phyloP scores from a whole-genome alignment of 2,329 filamentous ascomycete genomes.

The Fusarium verrucosum region DNA sequence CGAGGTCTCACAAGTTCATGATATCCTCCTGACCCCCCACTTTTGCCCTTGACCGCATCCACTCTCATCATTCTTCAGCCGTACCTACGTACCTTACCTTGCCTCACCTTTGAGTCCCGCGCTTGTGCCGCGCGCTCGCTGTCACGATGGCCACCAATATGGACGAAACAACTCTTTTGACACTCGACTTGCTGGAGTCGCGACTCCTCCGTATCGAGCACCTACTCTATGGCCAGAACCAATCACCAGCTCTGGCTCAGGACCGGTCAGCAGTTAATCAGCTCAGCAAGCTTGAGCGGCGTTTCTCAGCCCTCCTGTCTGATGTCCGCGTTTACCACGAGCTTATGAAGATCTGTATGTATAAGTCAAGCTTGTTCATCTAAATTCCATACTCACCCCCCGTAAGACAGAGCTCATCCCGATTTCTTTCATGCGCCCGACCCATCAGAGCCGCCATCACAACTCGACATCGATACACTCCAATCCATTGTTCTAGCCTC shows the following conservation, averaged over 20 bases:
- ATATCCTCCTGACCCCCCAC: slow-evolving; percentile 42
- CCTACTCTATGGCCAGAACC: slow-evolving; percentile 61
- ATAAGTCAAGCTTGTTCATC: neutral
- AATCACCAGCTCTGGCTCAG: slow-evolving; percentile 46
- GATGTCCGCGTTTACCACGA: slow-evolving; percentile 66
- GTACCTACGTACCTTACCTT: slow-evolving; percentile 15
- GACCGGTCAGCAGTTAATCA: slow-evolving; percentile 55
- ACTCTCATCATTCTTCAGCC: slow-evolving; percentile 21
- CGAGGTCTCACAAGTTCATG: slow-evolving; percentile 40
- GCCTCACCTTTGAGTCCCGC: slow-evolving; percentile 26
- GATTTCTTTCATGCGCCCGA: slow-evolving; percentile 62
- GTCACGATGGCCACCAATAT: slow-evolving; percentile 51
- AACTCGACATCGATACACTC: slow-evolving; percentile 62
- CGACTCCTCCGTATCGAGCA: slow-evolving; percentile 69
- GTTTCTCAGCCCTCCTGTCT: slow-evolving; percentile 61
- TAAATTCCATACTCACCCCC: neutral
- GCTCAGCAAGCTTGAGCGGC: slow-evolving; percentile 62
- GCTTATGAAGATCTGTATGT: slow-evolving; percentile 68
- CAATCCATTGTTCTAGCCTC: slow-evolving; percentile 65
- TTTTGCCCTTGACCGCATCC: slow-evolving; percentile 35
- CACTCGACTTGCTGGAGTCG: slow-evolving; percentile 65
- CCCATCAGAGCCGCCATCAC: slow-evolving; percentile 59
- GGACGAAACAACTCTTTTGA: slow-evolving; percentile 64
- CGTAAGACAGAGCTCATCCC: slow-evolving; percentile 62
- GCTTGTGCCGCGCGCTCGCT: slow-evolving; percentile 20